Conservation (phyloP, 495 filamentous ascomycete genomes). For the Evansstolkia leycettana region DNA sequence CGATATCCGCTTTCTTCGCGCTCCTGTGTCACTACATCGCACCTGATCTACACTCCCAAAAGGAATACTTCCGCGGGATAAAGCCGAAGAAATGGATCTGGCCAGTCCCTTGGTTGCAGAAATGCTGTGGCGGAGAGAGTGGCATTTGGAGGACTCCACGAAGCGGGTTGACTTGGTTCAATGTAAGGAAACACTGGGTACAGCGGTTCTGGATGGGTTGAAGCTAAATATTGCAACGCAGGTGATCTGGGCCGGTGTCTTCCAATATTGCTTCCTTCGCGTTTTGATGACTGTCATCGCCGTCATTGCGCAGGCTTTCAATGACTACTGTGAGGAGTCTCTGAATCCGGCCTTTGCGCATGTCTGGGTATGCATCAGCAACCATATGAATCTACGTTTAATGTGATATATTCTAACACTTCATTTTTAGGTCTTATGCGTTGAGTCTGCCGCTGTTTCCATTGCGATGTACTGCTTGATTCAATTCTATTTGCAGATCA, state of each 20-base stretch:
- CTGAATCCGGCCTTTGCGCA: conserved; percentile 54
- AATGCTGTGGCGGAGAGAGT: conserved; percentile 44
- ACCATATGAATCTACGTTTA: conserved; percentile 34
- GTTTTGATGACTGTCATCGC: conserved; percentile 48
- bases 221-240: conserved; percentile 33
- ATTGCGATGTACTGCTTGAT: conserved; percentile 90
- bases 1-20: conserved; percentile 56
- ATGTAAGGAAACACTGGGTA: conserved; percentile 29
- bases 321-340: conserved; percentile 54
- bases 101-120: conserved; percentile 50
- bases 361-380: conserved; percentile 43
- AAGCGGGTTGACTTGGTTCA: conserved; percentile 87
- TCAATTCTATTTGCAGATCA: conserved; percentile 73
- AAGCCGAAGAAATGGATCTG: conserved; percentile 50
- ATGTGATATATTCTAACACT: conserved; percentile 16
- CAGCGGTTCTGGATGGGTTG: background rate
- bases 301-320: conserved; percentile 41
- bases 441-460: conserved; percentile 62
- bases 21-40: conserved; percentile 62
- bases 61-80: conserved; percentile 57
- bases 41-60: conserved; percentile 56
- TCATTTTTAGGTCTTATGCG: conserved; percentile 41
- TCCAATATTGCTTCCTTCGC: conserved; percentile 66
- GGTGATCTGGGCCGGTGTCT: conserved; percentile 61
- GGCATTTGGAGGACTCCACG: conserved; percentile 47